A percentile compares a stretch with the other conserved stretches of the same genome.
Evolutionary conservation across 805 yeast species (phyloP).

Genomic region (Yarrowia sp.): DNA sequence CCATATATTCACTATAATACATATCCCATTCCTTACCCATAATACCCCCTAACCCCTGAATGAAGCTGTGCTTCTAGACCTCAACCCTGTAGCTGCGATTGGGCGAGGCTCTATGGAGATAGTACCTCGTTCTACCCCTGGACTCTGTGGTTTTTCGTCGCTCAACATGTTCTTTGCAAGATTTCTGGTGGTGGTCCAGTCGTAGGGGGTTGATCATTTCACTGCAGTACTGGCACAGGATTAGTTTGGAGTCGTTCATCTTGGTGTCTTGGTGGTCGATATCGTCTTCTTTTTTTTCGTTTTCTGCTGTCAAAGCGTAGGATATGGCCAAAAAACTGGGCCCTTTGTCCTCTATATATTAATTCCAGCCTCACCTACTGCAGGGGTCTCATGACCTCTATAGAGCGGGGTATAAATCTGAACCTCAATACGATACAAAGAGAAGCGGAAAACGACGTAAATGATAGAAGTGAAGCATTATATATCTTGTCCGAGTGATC

Average conservation of each 20-base stretch:
- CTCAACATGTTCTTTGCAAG: not conserved
- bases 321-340: too few species aligned
- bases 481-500: too few species aligned
- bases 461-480: not conserved
- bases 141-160: not conserved
- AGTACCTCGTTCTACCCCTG: not conserved
- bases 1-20: not conserved
- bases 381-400: conserved; percentile 12
- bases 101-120: not conserved
- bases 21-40: not conserved
- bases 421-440: not conserved
- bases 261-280: not conserved
- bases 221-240: not conserved
- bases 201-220: conserved; percentile 1
- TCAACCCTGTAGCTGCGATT: not conserved
- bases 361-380: not conserved
- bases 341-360: conserved; percentile 3
- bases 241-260: conserved; percentile 9
- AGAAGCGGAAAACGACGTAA: not conserved
- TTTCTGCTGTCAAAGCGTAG: too few species aligned
- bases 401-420: not conserved
- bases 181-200: conserved; percentile 5
- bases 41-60: not conserved
- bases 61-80: not conserved
- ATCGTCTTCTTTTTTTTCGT: not conserved